Evolutionary conservation across 306 rosid genomes (phyloP).

Genomic region (barrel medic (Medicago truncatula)): MtrunA17r5.0-ANR NC_053049.1:43373001-43373500

Average conservation of each 20-base stretch:
- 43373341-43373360: constrained; percentile 50
- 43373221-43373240: neutral
- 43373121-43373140: neutral
- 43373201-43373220: neutral
- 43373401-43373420: constrained; percentile 57
- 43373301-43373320: too few species aligned
- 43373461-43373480: constrained; percentile 50
- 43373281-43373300: neutral
- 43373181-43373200: neutral
- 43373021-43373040: too few species aligned
- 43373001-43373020: too few species aligned
- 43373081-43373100: too few species aligned
- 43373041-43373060: too few species aligned
- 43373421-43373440: constrained; percentile 60
- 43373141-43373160: neutral
- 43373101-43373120: neutral
- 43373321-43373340: constrained; percentile 49
- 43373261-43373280: neutral
- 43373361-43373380: constrained; percentile 58
- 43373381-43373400: constrained; percentile 51
- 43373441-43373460: constrained; percentile 65
- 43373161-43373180: neutral
- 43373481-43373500: constrained; percentile 40
- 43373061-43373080: too few species aligned
- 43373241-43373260: too few species aligned